These are phyloP conservation scores for Sisymbrium irio DNA, from an alignment of 345 rosid genomes.

Conservation along the genomic window DNA sequence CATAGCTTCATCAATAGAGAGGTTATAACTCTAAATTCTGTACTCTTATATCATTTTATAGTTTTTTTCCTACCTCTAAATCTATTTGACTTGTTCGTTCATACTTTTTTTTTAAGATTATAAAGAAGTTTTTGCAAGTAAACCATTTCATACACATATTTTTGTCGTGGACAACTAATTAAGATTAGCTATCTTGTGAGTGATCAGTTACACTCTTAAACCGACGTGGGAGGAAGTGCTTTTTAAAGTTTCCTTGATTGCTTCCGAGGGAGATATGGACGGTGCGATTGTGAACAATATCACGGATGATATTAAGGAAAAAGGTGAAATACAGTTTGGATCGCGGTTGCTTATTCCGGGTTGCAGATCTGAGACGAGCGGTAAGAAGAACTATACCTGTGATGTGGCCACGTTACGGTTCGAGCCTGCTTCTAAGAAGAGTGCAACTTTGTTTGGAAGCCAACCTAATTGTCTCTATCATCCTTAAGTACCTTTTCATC, in stretches of 20 bases:
- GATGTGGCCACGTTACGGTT: background rate
- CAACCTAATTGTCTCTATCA: no score
- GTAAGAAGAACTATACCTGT: slow-evolving; percentile 2
- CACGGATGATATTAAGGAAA: background rate
- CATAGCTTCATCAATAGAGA: slow-evolving; percentile 1
- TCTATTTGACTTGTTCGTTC: no score
- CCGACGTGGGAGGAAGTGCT: background rate
- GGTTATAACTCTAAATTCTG: background rate
- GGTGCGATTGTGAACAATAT: background rate
- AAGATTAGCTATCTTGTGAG: background rate
- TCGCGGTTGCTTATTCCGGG: background rate
- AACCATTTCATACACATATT: no score
- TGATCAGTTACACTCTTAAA: background rate
- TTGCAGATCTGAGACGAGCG: background rate
- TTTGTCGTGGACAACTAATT: background rate
- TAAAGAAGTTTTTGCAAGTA: no score
- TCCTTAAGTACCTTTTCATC: no score
- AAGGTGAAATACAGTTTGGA: background rate
- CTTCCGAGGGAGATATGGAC: background rate
- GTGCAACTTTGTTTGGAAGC: no score
- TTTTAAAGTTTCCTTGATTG: background rate
- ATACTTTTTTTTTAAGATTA: no score
- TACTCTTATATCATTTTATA: background rate
- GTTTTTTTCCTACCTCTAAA: background rate
- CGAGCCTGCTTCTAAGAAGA: background rate